These are phyloP conservation scores for Malus orientalis DNA, from an alignment of 306 rosid species.

Conservation along the genomic window DNA sequence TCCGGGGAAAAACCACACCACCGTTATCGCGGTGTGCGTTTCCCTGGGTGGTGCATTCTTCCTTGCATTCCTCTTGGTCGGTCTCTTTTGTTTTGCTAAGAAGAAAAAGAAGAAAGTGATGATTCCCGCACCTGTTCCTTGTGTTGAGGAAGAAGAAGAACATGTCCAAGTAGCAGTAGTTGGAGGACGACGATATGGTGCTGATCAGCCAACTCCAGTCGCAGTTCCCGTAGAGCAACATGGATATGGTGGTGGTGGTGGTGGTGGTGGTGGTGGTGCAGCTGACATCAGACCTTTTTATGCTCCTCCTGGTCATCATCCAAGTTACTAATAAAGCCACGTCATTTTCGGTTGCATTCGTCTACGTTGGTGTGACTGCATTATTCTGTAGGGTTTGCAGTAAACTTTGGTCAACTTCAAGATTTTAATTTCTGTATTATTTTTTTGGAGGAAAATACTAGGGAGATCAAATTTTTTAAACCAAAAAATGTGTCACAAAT, in stretches of 20 bases:
- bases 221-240: not conserved
- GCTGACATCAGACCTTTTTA: not conserved
- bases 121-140: slow-evolving; percentile 26
- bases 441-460: not conserved
- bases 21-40: slow-evolving; percentile 43
- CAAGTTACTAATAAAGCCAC: slow-evolving; percentile 4
- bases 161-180: not conserved
- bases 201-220: not conserved
- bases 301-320: slow-evolving; percentile 1
- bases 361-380: not conserved
- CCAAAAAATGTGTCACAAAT: no score
- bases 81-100: slow-evolving; percentile 39
- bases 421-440: not conserved
- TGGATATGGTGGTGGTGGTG: not conserved
- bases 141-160: slow-evolving; percentile 15
- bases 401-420: not conserved
- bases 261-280: not conserved
- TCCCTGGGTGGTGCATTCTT: slow-evolving; percentile 36
- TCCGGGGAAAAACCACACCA: slow-evolving; percentile 28
- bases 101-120: slow-evolving; percentile 31
- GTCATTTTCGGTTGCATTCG: not conserved
- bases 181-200: not conserved
- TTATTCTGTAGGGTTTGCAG: not conserved
- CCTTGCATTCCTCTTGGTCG: slow-evolving; percentile 41
- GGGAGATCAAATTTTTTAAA: no score